Evolutionary conservation across 23 red algal species (phyloP).

Genomic region (Gracilaria caudata): DNA sequence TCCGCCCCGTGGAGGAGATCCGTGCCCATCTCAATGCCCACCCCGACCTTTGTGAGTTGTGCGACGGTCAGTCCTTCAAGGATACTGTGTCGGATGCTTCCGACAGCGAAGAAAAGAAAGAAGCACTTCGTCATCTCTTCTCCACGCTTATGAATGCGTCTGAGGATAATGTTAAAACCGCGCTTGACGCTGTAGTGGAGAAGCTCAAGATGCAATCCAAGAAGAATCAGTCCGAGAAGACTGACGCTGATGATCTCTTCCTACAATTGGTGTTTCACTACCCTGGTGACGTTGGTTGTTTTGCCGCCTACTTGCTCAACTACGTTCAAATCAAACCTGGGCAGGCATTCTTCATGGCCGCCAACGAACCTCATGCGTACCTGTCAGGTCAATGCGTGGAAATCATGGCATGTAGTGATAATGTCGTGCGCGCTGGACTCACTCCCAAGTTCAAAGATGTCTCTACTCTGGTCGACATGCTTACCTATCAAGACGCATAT

Average conservation of each 20-base stretch:
- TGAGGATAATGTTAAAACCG: not conserved
- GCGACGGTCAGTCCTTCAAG: slow-evolving; percentile 18
- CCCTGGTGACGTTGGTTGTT: slow-evolving; percentile 88
- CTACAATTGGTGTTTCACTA: slow-evolving; percentile 68
- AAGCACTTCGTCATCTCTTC: slow-evolving; percentile 57
- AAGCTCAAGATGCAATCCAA: slow-evolving; percentile 1
- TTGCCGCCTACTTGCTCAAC: slow-evolving; percentile 91
- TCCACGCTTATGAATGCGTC: slow-evolving; percentile 68
- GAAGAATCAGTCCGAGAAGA: not conserved
- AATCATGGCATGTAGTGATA: slow-evolving; percentile 95
- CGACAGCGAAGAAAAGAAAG: not conserved
- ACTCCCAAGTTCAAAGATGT: slow-evolving; percentile 98
- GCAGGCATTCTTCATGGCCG: slow-evolving; percentile 89
- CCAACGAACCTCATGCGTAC: slow-evolving; percentile 99
- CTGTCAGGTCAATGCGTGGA: slow-evolving; percentile 91
- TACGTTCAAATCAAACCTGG: slow-evolving; percentile 78
- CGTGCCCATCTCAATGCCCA: slow-evolving; percentile 29
- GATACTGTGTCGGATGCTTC: not conserved
- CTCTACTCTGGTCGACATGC: slow-evolving; percentile 82
- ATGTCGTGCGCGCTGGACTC: slow-evolving; percentile 98
- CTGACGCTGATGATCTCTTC: slow-evolving; percentile 67
- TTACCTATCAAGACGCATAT: slow-evolving; percentile 76
- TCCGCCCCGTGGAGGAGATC: slow-evolving; percentile 82
- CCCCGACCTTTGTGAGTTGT: slow-evolving; percentile 44
- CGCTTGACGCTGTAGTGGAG: slow-evolving; percentile 16